Evolutionary conservation across 2,329 filamentous ascomycete genomes (phyloP).

Genomic region (Diaporthe humulicola): DNA sequence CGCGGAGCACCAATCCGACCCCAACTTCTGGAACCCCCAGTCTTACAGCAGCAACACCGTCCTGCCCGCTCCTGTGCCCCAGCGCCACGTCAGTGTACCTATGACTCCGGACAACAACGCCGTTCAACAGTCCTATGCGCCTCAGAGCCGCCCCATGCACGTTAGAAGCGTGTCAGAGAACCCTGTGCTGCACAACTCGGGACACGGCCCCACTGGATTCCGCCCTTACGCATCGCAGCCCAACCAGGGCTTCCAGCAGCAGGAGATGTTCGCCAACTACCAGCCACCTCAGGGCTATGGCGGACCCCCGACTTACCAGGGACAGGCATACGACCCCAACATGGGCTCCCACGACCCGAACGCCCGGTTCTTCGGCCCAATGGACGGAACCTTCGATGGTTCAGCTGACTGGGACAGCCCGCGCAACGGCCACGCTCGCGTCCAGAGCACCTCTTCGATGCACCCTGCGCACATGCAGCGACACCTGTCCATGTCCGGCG

Average conservation of each 20-base stretch:
- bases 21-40: slow-evolving; percentile 44
- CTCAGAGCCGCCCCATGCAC: slow-evolving; percentile 35
- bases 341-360: slow-evolving; percentile 1
- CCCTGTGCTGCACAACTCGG: slow-evolving; percentile 34
- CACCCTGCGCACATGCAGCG: slow-evolving; percentile 30
- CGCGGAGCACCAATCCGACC: slow-evolving; percentile 50
- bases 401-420: slow-evolving; percentile 28
- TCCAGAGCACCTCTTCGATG: slow-evolving; percentile 35
- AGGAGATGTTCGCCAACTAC: slow-evolving; percentile 33
- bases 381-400: slow-evolving; percentile 17
- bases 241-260: slow-evolving; percentile 34
- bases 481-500: slow-evolving; percentile 25
- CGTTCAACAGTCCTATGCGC: slow-evolving; percentile 31
- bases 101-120: slow-evolving; percentile 18
- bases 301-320: slow-evolving; percentile 30
- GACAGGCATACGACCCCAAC: slow-evolving; percentile 27
- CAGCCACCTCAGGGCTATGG: slow-evolving; percentile 32
- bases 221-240: slow-evolving; percentile 27
- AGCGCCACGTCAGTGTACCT: slow-evolving; percentile 13
- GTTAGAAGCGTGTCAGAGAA: slow-evolving; percentile 41
- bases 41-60: slow-evolving; percentile 41
- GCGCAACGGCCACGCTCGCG: slow-evolving; percentile 34
- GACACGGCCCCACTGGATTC: slow-evolving; percentile 29
- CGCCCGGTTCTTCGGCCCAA: slow-evolving; percentile 20
- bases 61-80: slow-evolving; percentile 38